phyloP scores from a whole-genome alignment of 2,329 filamentous ascomycete species.

The Claviceps digitariae region DNA sequence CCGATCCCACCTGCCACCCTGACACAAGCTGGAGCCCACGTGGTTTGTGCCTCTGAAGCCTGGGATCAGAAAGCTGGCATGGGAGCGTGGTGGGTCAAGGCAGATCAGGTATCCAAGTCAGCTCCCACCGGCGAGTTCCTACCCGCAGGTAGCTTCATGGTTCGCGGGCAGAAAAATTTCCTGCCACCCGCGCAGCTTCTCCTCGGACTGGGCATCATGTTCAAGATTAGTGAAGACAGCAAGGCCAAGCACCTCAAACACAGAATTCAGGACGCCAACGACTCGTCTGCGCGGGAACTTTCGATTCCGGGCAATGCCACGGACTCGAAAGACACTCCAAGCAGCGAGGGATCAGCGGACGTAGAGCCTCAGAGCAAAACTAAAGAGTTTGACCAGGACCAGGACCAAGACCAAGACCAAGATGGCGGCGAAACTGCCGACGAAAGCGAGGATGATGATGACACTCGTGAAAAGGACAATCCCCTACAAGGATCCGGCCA shows the following conservation, averaged over 20 bases:
- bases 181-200: constrained; percentile 77
- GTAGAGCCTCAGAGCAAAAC: constrained; percentile 16
- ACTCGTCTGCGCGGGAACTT: constrained; percentile 8
- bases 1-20: constrained; percentile 86
- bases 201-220: constrained; percentile 77
- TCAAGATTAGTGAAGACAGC: constrained; percentile 79
- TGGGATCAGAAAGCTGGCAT: constrained; percentile 97
- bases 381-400: constrained; percentile 10
- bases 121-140: constrained; percentile 69
- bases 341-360: constrained; percentile 9
- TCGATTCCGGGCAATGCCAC: constrained; percentile 8
- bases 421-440: constrained; percentile 14
- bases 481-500: constrained; percentile 17
- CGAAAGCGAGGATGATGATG: constrained; percentile 15
- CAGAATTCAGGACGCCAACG: constrained; percentile 17
- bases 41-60: constrained; percentile 72
- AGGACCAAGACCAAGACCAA: constrained; percentile 11
- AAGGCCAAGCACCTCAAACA: constrained; percentile 69
- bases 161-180: constrained; percentile 81
- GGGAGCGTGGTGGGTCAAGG: constrained; percentile 90
- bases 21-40: constrained; percentile 75
- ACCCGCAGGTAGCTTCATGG: constrained; percentile 61
- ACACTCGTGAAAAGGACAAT: constrained; percentile 12
- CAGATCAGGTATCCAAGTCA: constrained; percentile 81
- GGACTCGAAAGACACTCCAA: constrained; percentile 7